phyloP scores from a whole-genome alignment of 345 rosid species.

The Litchi chinensis region DNA sequence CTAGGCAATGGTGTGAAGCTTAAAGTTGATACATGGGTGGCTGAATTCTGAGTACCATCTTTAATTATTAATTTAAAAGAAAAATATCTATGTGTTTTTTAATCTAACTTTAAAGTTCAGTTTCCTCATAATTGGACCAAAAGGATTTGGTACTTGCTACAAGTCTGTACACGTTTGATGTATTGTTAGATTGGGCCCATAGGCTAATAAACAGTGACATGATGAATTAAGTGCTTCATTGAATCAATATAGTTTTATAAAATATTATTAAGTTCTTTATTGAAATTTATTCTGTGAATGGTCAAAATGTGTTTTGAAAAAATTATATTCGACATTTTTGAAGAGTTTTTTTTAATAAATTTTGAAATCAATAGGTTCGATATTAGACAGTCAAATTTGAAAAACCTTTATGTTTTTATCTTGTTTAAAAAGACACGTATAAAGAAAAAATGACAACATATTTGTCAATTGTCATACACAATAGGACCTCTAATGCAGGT shows the following conservation, averaged over 20 bases:
- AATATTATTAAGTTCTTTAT: too few relatives aligned
- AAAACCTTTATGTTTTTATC: too few relatives aligned
- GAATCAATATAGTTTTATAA: too few relatives aligned
- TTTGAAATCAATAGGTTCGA: too few relatives aligned
- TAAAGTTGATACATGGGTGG: neutral
- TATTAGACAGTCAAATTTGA: too few relatives aligned
- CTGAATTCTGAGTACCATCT: neutral
- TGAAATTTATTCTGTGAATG: too few relatives aligned
- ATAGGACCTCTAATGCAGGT: neutral
- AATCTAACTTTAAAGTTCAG: neutral
- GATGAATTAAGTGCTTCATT: neutral
- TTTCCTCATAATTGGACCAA: slow-evolving; percentile 6
- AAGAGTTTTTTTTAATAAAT: too few relatives aligned
- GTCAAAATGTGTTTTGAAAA: too few relatives aligned
- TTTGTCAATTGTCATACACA: neutral
- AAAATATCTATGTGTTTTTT: neutral
- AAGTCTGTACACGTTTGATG: neutral
- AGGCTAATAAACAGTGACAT: neutral
- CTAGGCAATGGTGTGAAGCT: neutral
- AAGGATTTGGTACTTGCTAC: neutral
- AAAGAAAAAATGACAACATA: too few relatives aligned
- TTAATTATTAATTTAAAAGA: neutral
- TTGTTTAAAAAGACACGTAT: too few relatives aligned
- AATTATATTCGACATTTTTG: too few relatives aligned
- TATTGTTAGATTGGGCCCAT: neutral